Conservation (phyloP, 2,329 filamentous ascomycete species). For the Trichophaea hybrida region DNA sequence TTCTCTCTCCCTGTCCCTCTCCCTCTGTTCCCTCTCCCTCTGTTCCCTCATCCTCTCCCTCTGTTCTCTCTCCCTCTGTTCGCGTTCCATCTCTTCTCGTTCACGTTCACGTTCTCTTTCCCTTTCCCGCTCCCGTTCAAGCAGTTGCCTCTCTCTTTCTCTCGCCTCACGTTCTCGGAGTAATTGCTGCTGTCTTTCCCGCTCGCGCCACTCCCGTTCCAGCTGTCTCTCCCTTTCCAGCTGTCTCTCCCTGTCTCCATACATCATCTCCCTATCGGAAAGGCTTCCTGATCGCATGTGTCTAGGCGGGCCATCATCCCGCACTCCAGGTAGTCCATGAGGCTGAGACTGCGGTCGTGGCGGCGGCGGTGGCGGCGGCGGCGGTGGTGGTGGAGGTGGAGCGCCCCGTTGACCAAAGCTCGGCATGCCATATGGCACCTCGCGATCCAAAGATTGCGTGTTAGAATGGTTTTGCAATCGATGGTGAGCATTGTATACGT, state of each 20-base stretch:
- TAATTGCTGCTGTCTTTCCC: slow-evolving; percentile 34
- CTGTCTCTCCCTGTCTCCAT: slow-evolving; percentile 36
- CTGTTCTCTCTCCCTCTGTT: slow-evolving; percentile 18
- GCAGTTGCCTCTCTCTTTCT: slow-evolving; percentile 29
- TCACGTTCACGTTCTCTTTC: slow-evolving; percentile 29
- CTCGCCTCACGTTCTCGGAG: slow-evolving; percentile 36
- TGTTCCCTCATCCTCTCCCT: slow-evolving; percentile 29
- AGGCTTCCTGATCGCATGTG: slow-evolving; percentile 9
- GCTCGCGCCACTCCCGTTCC: slow-evolving; percentile 35
- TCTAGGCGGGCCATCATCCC: slow-evolving; percentile 14
- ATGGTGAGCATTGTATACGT: slow-evolving; percentile 12
- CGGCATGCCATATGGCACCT: slow-evolving; percentile 9
- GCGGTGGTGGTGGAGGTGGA: not conserved
- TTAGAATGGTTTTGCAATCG: slow-evolving; percentile 9
- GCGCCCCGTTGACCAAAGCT: slow-evolving; percentile 11
- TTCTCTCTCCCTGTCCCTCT: slow-evolving; percentile 32
- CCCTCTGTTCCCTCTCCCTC: slow-evolving; percentile 35
- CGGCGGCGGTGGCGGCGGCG: slow-evolving; percentile 17
- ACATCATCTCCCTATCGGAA: slow-evolving; percentile 26
- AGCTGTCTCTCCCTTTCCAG: slow-evolving; percentile 37
- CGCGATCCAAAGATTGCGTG: slow-evolving; percentile 10
- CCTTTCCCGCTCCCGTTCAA: slow-evolving; percentile 18
- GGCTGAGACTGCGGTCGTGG: slow-evolving; percentile 11
- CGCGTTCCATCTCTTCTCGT: slow-evolving; percentile 28
- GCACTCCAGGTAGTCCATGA: slow-evolving; percentile 12